Evolutionary conservation across 192 early-diverging fungal genomes (phyloP).

Genomic region (Mortierella claussenii): DNA sequence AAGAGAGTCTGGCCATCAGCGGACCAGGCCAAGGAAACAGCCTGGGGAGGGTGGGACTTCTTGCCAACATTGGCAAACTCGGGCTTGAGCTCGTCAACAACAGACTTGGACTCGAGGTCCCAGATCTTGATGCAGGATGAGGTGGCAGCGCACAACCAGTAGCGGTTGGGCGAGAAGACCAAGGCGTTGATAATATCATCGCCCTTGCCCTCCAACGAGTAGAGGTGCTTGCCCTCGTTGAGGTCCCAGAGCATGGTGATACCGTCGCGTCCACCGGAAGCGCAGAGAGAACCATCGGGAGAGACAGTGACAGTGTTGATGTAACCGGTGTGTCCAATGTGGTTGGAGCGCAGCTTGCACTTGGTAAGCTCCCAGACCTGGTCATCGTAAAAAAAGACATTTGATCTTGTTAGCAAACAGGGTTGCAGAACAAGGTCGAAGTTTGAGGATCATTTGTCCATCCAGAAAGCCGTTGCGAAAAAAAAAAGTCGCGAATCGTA

Average conservation of each 20-base stretch:
- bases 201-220: slow-evolving; percentile 92
- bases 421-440: too few relatives aligned
- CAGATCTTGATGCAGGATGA: slow-evolving; percentile 97
- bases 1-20: slow-evolving; percentile 98
- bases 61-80: slow-evolving; percentile 77
- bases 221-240: slow-evolving; percentile 99
- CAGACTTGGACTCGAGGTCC: slow-evolving; percentile 98
- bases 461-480: too few relatives aligned
- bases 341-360: slow-evolving; percentile 99
- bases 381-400: neutral
- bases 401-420: neutral
- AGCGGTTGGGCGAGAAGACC: slow-evolving; percentile 99
- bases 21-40: slow-evolving; percentile 98
- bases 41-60: slow-evolving; percentile 84
- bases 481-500: neutral
- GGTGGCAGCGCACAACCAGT: slow-evolving; percentile 99
- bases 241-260: slow-evolving; percentile 99
- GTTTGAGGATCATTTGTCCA: slow-evolving; percentile 65
- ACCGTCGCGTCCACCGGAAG: slow-evolving; percentile 99
- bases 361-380: slow-evolving; percentile 99
- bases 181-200: slow-evolving; percentile 97
- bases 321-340: slow-evolving; percentile 98
- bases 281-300: slow-evolving; percentile 99
- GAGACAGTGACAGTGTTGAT: slow-evolving; percentile 98
- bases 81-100: slow-evolving; percentile 92